Base-by-base conservation (phyloP, 1,284 basidiomycete genomes). In the Austroboletus rostrupii region DNA sequence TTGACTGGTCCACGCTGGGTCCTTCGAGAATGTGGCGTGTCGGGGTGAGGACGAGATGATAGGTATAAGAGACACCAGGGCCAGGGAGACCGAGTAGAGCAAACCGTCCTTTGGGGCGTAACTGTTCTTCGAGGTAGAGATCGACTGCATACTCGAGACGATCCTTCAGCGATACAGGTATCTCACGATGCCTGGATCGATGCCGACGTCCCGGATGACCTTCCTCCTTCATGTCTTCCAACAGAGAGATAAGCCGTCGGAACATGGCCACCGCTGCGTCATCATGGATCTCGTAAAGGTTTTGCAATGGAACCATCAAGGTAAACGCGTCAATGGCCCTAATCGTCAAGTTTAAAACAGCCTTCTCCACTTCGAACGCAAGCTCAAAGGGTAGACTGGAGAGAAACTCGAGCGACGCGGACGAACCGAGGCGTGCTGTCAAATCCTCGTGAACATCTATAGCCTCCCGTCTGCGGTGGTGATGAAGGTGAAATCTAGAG, bases 1-100 rank as follows among this genome's bases (percentile, higher is more conserved):
- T 87, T 0, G 78, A 78, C 45, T 78, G 77, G 55, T 85, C 82
- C 3, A 72, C 72, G 33, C 75, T 72, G 0, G 83, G 83, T 0
- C 85, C 85, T 50, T 78, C 70, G 17, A 70, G 55, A 46, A 75
- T 61, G 37, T 61, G 42, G 0, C 73, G 68, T 0, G 80, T 79
- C 0, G 83, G 83, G 0, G 83, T 83, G 19, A 83, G 61, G 12
- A 70, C 68, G 47, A 78, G 66, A 43, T 79, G 77, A 39, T 70
- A 74, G 0, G 70, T 56, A 37, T 70, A 62, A 19, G 61, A 70
- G 9, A 70, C 42, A 0, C 53, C 62, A 5, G 58, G 50, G 7
- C 53, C 42, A 9, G 51, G 26, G 20, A 62, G 50, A 5, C 60
- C 53, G 0, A 53, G 33, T n/a, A n/a, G 53, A 7, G 57, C 62